These are phyloP conservation scores for Umbilicus rupestris DNA, from an alignment of 164 flowering plant species.

Conservation along the genomic window DNA sequence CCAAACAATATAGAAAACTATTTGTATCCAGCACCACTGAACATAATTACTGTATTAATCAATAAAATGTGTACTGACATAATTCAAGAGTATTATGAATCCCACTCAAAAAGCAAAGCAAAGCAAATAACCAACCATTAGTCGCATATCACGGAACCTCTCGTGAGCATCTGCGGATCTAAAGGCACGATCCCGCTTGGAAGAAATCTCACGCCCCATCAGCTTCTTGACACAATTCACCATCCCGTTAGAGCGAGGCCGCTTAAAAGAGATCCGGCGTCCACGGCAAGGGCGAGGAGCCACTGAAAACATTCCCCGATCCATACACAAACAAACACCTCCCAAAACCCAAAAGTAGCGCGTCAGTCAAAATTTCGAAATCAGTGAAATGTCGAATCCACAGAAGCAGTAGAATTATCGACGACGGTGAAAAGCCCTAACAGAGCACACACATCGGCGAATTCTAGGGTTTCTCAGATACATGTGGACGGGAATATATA, in stretches of 20 bases:
- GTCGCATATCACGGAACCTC: conserved; percentile 65
- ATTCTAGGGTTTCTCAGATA: neutral
- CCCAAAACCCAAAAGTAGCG: too few relatives aligned
- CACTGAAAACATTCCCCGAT: conserved; percentile 45
- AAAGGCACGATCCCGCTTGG: conserved; percentile 70
- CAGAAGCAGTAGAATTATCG: neutral
- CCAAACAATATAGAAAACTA: too few relatives aligned
- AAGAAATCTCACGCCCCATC: conserved; percentile 76
- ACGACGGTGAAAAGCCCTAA: neutral
- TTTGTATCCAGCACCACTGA: neutral
- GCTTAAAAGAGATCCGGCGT: conserved; percentile 65
- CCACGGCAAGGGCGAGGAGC: conserved; percentile 74
- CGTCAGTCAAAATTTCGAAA: too few relatives aligned
- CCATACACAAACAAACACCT: neutral
- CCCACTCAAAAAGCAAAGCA: neutral
- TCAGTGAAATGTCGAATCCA: neutral
- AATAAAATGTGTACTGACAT: too few relatives aligned
- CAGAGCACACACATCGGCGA: neutral
- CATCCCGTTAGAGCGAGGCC: conserved; percentile 56
- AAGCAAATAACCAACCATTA: conserved; percentile 33
- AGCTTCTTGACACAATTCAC: conserved; percentile 95
- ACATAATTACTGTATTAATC: too few relatives aligned
- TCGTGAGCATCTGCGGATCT: conserved; percentile 80
- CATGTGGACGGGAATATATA: too few relatives aligned
- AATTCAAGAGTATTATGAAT: too few relatives aligned